Conservation (phyloP, 2,329 filamentous ascomycete genomes). For the Elsinoe fawcettii region DNA sequence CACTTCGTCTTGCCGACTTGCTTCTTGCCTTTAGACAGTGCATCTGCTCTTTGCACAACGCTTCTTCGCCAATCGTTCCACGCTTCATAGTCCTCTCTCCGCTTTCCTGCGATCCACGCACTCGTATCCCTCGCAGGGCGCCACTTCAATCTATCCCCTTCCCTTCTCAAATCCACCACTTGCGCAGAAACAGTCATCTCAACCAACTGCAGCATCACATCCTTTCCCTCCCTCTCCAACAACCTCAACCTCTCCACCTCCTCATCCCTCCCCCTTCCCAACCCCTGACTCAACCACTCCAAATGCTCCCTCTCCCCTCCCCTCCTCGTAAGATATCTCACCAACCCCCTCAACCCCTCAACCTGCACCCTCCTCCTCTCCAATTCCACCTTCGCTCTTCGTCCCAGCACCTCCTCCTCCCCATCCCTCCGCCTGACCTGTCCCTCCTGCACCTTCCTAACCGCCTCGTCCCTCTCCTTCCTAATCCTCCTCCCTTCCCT, state of each 20-base stretch:
- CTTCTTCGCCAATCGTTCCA: conserved; percentile 31
- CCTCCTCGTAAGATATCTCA: conserved; percentile 55
- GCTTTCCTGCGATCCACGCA: conserved; percentile 57
- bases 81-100: conserved; percentile 57
- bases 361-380: conserved; percentile 66
- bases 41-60: conserved; percentile 19
- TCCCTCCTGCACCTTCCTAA: conserved; percentile 53
- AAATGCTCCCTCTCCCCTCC: conserved; percentile 60
- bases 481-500: conserved; percentile 38
- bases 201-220: conserved; percentile 58
- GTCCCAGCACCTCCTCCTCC: conserved; percentile 44
- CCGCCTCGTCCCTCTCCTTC: conserved; percentile 58
- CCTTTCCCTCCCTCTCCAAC: conserved; percentile 54
- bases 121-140: conserved; percentile 56
- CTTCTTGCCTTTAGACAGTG: neutral
- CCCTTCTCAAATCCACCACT: conserved; percentile 51
- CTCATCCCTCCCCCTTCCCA: conserved; percentile 34
- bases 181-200: conserved; percentile 50
- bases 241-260: conserved; percentile 45
- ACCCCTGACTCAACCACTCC: conserved; percentile 58
- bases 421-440: conserved; percentile 47
- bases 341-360: conserved; percentile 57
- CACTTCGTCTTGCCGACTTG: neutral
- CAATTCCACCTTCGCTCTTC: conserved; percentile 59
- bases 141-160: conserved; percentile 54